Evolutionary conservation across 2,329 filamentous ascomycete species (phyloP), one percentile per base, ranked within the genome.

Genomic region (Colletotrichum tropicale): DNA sequence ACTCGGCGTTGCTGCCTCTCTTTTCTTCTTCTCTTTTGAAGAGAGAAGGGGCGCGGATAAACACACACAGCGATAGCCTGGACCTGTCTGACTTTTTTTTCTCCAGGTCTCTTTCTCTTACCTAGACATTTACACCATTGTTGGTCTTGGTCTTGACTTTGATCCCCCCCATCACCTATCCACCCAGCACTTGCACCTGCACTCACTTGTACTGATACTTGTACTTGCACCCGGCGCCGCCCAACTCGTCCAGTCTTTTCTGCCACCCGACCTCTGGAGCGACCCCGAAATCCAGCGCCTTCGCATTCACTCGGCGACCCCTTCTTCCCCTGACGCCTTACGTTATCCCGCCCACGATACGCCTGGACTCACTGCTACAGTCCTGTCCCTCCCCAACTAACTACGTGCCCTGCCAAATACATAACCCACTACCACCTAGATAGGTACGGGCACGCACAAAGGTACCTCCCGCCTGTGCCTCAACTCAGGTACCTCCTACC

Each of bases 291-390:
- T 48, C 43, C 43, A 48, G 43, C 18, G 43, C 18, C 43, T 48
- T 48, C 43, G 43, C 43, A 21, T 21, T 48, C 43, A 48, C 43
- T 48, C 43, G 43, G 43, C 43, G 43, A 48, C 43, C 52, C 32
- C 32, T 62, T 30, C 26, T 18, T 30, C 9, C 16, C 70, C 52
- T 48, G 62, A 65, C 24, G 70, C 66, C 71, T 66, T 74, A 71
- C 67, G 67, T 74, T 74, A 71, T 62, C 36, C 60, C 24, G 48
- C 32, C 71, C 43, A 43, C 38, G 64, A 64, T 64, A 64, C 60
- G 60, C 30, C 60, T 21, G 43, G 24, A 64, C 16, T 16, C 28
- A 15, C 28, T 34, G 28, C 10, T n/a, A 60, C 24, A 60, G 12
- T 28, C 9, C 4, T 13, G 28, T 32, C 58, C 18, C 16, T 64